Percentiles rank a stretch among this genome's conserved stretches.
Evolutionary conservation across 495 filamentous ascomycete genomes (phyloP).

Genomic region (Venustampulla echinocandica): DNA sequence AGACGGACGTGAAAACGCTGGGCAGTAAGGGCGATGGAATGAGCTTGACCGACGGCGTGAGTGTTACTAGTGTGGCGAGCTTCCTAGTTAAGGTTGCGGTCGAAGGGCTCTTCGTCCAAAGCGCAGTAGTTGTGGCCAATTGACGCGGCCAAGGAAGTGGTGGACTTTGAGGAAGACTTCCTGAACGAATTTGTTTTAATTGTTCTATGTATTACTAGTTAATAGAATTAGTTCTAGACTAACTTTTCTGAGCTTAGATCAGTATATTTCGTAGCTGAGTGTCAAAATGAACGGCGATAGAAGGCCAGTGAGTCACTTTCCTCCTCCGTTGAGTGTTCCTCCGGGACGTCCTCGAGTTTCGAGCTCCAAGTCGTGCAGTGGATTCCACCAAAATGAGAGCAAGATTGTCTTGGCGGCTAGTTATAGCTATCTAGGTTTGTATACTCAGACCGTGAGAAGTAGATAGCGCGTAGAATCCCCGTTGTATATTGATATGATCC

Average conservation of each 20-base stretch:
- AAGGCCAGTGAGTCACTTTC: conserved; percentile 12
- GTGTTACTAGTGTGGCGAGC: conserved; percentile 23
- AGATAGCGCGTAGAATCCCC: conserved; percentile 11
- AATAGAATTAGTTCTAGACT: conserved; percentile 17
- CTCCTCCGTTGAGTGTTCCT: conserved; percentile 10
- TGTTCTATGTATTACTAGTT: conserved; percentile 17
- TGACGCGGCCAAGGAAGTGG: conserved; percentile 14
- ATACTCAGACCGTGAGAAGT: conserved; percentile 8
- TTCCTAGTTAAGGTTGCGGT: conserved; percentile 27
- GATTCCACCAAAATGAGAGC: conserved; percentile 10
- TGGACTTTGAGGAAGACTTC: conserved; percentile 15
- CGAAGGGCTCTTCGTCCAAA: conserved; percentile 20
- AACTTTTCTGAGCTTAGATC: conserved; percentile 15
- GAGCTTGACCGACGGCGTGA: conserved; percentile 23
- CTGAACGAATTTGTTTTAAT: conserved; percentile 19
- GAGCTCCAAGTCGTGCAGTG: conserved; percentile 7
- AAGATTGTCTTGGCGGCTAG: conserved; percentile 10
- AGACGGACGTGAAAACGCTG: conserved; percentile 24
- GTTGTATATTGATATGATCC: conserved; percentile 11
- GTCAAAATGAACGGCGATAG: conserved; percentile 11
- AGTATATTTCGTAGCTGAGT: conserved; percentile 11
- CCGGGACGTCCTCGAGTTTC: conserved; percentile 11
- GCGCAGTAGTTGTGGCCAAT: conserved; percentile 22
- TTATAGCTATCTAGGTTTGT: conserved; percentile 7
- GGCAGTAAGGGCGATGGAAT: conserved; percentile 26